A percentile compares a stretch with the other conserved stretches of the same genome.
Conservation (phyloP, 495 filamentous ascomycete species). For the Trichoderma gamsii region DNA sequence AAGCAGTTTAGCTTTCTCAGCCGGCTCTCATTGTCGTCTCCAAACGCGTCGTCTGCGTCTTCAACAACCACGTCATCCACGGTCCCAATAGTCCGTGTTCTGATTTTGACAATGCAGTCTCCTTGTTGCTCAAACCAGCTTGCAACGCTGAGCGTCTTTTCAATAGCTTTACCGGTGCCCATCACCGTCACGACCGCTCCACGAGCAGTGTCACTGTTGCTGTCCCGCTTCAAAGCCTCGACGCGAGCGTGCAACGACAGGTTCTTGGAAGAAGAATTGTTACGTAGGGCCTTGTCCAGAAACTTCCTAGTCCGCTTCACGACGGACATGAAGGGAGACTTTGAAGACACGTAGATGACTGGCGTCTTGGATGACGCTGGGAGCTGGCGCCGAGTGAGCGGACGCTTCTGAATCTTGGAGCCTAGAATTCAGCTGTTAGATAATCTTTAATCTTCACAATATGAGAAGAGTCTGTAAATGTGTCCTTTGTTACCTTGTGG, state of each 20-base stretch:
- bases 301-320: conserved; percentile 74
- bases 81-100: conserved; percentile 56
- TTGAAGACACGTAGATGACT: conserved; percentile 72
- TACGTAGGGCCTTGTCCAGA: conserved; percentile 61
- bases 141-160: conserved; percentile 57
- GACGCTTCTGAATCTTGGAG: conserved; percentile 55
- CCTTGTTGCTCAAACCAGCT: conserved; percentile 53
- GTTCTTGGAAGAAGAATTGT: conserved; percentile 26
- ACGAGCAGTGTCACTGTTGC: conserved; percentile 21
- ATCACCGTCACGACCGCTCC: conserved; percentile 58
- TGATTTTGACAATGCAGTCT: conserved; percentile 49
- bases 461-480: not conserved
- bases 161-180: conserved; percentile 70
- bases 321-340: conserved; percentile 72
- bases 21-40: conserved; percentile 52
- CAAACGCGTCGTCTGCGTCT: conserved; percentile 35
- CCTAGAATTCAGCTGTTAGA: conserved; percentile 24
- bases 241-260: conserved; percentile 37
- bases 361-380: conserved; percentile 40
- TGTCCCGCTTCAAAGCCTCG: conserved; percentile 32
- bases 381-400: conserved; percentile 62
- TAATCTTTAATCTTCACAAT: not conserved
- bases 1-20: conserved; percentile 60
- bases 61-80: conserved; percentile 60
- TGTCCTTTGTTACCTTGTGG: not conserved